A percentile compares a stretch with the other conserved stretches of the same genome.
These are phyloP conservation scores for Podila epicladia DNA, from an alignment of 192 early-diverging fungal genomes.

Conservation along the genomic window DNA sequence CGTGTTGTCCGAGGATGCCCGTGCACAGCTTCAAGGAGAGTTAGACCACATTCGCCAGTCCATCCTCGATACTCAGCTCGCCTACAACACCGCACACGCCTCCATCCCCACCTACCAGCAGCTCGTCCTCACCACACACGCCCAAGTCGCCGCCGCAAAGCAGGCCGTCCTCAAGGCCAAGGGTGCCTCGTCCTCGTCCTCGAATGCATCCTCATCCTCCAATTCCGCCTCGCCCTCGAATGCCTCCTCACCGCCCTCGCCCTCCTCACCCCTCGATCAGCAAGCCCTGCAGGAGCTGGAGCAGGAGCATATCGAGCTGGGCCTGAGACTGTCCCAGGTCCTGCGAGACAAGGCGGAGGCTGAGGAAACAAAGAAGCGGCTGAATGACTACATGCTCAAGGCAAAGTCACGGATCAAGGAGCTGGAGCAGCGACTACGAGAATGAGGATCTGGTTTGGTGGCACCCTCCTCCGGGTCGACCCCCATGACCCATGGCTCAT, in stretches of 20 bases:
- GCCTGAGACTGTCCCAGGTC: slow-evolving; percentile 32
- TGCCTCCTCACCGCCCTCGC: slow-evolving; percentile 43
- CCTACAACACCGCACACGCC: slow-evolving; percentile 45
- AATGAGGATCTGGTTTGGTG: slow-evolving; percentile 13
- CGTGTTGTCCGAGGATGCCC: slow-evolving; percentile 21
- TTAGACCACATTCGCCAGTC: slow-evolving; percentile 26
- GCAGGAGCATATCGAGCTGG: slow-evolving; percentile 37
- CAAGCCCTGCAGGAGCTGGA: slow-evolving; percentile 18
- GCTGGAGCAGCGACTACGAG: slow-evolving; percentile 31
- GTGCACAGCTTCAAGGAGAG: slow-evolving; percentile 32
- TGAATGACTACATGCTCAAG: slow-evolving; percentile 37
- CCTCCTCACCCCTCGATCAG: slow-evolving; percentile 20
- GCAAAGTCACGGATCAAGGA: slow-evolving; percentile 50
- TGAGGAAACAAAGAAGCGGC: slow-evolving; percentile 43
- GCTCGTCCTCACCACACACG: slow-evolving; percentile 45
- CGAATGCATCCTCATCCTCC: slow-evolving; percentile 11
- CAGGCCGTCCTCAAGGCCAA: slow-evolving; percentile 32
- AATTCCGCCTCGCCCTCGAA: slow-evolving; percentile 18
- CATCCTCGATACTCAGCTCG: slow-evolving; percentile 25
- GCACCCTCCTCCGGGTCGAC: too few relatives aligned
- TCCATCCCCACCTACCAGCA: slow-evolving; percentile 43
- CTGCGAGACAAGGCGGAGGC: slow-evolving; percentile 48
- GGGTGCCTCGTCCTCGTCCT: slow-evolving; percentile 19
- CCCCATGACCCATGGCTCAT: too few relatives aligned
- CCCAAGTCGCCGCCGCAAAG: slow-evolving; percentile 43